A percentile compares a stretch with the other conserved stretches of the same genome.
Conservation (phyloP, 768 basidiomycete species). For the Omphalotus guepiniiformis region DNA sequence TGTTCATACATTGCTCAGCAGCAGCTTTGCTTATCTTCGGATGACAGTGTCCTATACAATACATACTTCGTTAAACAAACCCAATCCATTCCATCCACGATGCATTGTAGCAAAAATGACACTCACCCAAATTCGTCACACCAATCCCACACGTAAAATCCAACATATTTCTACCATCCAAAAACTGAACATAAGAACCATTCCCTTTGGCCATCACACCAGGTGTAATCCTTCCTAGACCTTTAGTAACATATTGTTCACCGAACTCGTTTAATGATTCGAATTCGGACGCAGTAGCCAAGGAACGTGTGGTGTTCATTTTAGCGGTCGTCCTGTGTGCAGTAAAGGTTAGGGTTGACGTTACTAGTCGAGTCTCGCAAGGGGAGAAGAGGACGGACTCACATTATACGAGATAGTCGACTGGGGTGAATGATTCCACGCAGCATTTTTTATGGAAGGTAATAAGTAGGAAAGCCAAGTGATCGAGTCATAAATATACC, state of each 20-base stretch:
- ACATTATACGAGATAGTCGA: too few relatives aligned
- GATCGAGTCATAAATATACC: too few relatives aligned
- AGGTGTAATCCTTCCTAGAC: slow-evolving; percentile 39
- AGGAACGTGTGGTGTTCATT: too few relatives aligned
- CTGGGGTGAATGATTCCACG: too few relatives aligned
- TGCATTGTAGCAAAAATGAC: background rate
- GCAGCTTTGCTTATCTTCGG: slow-evolving; percentile 83
- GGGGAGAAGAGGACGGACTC: too few relatives aligned
- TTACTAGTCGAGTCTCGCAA: too few relatives aligned
- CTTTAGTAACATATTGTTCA: slow-evolving; percentile 41
- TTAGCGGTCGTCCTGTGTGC: too few relatives aligned
- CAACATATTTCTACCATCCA: slow-evolving; percentile 68
- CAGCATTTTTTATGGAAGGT: too few relatives aligned
- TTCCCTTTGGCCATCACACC: slow-evolving; percentile 64
- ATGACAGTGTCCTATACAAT: slow-evolving; percentile 72
- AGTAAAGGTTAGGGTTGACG: too few relatives aligned
- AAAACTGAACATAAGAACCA: slow-evolving; percentile 69
- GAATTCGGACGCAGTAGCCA: background rate
- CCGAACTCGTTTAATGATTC: slow-evolving; percentile 29
- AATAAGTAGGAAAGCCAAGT: too few relatives aligned
- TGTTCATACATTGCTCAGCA: slow-evolving; percentile 78
- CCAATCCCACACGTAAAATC: slow-evolving; percentile 91
- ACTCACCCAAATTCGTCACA: slow-evolving; percentile 75
- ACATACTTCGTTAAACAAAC: background rate
- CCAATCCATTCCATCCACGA: background rate